Base-by-base conservation (phyloP, 192 early-diverging fungal genomes). In the Anaeromyces robustus region DNA sequence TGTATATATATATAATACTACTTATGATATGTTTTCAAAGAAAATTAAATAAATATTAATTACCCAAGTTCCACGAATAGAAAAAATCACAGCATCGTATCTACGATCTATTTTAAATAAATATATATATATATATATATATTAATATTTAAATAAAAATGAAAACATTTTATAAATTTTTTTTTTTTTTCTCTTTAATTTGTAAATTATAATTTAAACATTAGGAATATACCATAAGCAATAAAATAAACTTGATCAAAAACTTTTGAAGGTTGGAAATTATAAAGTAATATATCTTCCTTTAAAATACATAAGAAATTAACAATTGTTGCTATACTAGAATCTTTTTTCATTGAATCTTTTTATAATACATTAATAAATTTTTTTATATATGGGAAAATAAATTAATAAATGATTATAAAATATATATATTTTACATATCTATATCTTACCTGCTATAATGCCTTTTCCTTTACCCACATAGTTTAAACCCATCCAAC, bases 31-130 rank as follows among this genome's bases (percentile, higher is more conserved):
- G 32, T 34, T 34, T 34, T 34, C 12, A 14, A 14, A 39, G 16
- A 39, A 4, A 39, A 39, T 14, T 14, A 39, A 39, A 39, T 39
- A 14, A 39, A 14, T 9, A n/a, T n/a, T 22, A 52, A 4, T 80
- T 37, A 80, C 80, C 32, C 78, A 77, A 13, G 80, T 77, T 41
- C 80, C 80, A 28, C 80, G 80, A 77, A 80, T 80, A 22, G 80
- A 41, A 37, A 80, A 77, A 7, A 80, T 29, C 19, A 80, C 7
- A 3, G 29, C 30, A 30, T 80, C 77, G 22, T 30, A 30, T 30
- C 30, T 80, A 30, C 41, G 30, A 28, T 80, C 80, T 68, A n/a
- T 68, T 18, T 4, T 13, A 13, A 52, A 22, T 13, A 4, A 4
- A 52, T 4, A 4, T 4, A 52, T 22, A 22, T 4, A 22, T 52